A percentile compares a stretch with the other conserved stretches of the same genome.
Conservation (phyloP, 176 grass and related monocot genomes). For the Carex scoparia region DNA sequence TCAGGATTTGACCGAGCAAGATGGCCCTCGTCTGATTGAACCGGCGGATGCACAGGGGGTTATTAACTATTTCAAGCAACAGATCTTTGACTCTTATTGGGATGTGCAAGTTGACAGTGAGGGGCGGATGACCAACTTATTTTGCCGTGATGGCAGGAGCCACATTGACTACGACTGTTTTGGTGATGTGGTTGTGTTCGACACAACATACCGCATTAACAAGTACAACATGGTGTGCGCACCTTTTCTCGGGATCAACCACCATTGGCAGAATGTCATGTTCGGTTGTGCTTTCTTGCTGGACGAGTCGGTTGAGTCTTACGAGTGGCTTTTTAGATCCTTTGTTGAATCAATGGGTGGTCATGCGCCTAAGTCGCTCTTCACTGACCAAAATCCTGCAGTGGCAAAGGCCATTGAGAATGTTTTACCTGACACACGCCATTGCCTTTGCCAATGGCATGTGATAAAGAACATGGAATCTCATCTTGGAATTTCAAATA, state of each 20-base stretch:
- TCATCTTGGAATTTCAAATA: conserved; percentile 52
- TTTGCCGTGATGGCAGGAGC: conserved; percentile 62
- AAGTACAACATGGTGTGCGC: conserved; percentile 70
- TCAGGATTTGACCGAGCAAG: not conserved
- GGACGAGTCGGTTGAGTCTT: conserved; percentile 52
- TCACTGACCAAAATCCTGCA: conserved; percentile 59
- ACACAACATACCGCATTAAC: conserved; percentile 54
- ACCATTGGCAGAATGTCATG: conserved; percentile 58
- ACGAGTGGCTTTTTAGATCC: conserved; percentile 68
- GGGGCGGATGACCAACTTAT: conserved; percentile 55
- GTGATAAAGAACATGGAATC: conserved; percentile 51
- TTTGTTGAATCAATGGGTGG: conserved; percentile 75
- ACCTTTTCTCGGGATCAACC: conserved; percentile 68
- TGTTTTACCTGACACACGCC: conserved; percentile 45
- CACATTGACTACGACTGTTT: conserved; percentile 62
- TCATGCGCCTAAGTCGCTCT: conserved; percentile 54
- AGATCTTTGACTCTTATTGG: conserved; percentile 35
- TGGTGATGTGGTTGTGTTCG: conserved; percentile 67
- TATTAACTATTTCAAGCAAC: conserved; percentile 56
- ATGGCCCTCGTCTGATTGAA: conserved; percentile 39
- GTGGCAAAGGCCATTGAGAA: conserved; percentile 58
- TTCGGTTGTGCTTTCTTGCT: conserved; percentile 73
- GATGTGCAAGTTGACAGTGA: conserved; percentile 67
- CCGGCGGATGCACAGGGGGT: conserved; percentile 45
- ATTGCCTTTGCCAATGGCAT: conserved; percentile 48